Conservation (phyloP, 306 rosid genomes). For the Morella rubra region DNA sequence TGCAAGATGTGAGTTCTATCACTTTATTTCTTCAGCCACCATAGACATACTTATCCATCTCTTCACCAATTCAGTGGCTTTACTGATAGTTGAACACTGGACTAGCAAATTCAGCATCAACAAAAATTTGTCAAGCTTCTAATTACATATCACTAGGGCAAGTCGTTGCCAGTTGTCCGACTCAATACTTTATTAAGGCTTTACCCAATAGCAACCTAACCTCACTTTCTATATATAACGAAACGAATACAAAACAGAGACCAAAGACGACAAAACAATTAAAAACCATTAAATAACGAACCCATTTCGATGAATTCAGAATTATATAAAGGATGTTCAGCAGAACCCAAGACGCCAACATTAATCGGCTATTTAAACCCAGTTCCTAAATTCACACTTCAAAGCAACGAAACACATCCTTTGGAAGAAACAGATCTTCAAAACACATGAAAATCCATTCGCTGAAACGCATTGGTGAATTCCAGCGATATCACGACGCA, state of each 20-base stretch:
- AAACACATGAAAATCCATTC: neutral
- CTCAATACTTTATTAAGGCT: neutral
- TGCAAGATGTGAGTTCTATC: neutral
- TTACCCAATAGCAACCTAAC: neutral
- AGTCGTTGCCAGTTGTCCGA: neutral
- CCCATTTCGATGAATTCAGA: neutral
- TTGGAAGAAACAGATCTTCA: neutral
- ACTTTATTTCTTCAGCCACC: neutral
- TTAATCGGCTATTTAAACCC: neutral
- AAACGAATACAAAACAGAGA: neutral
- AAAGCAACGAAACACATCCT: constrained; percentile 3
- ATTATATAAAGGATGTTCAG: neutral
- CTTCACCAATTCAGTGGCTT: neutral
- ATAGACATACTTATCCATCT: neutral
- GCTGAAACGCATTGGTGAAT: neutral
- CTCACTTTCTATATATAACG: neutral
- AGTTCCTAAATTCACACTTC: neutral
- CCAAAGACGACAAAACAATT: neutral
- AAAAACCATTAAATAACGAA: neutral
- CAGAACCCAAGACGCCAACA: neutral
- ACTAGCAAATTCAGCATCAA: neutral
- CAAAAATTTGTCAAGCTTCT: neutral
- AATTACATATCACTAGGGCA: neutral
- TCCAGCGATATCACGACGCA: neutral
- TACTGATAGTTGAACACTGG: neutral